Percentiles rank a stretch among this genome's conserved stretches.
Conservation (phyloP, 225 moss, liverwort and hornwort species). For the Marchantia polymorpha region DNA sequence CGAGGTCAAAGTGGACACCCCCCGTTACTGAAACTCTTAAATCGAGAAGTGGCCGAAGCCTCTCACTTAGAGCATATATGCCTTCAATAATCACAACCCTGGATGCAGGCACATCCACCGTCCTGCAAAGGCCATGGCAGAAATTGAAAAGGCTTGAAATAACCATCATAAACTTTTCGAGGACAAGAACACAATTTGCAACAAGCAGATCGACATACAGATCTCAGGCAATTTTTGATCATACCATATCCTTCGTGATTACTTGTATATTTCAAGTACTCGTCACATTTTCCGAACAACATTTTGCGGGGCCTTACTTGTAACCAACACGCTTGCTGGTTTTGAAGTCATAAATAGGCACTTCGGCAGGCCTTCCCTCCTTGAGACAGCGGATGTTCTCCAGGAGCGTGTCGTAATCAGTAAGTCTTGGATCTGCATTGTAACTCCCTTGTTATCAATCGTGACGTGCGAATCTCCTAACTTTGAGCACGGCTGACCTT, state of each 20-base stretch:
- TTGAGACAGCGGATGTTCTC: conserved; percentile 40
- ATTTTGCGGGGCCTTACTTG: conserved; percentile 32
- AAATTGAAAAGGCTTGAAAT: not conserved
- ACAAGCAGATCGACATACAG: not conserved
- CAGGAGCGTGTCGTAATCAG: conserved; percentile 54
- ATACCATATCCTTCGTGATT: not conserved
- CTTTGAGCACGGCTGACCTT: not conserved
- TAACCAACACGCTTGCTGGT: conserved; percentile 51
- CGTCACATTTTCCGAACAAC: not conserved
- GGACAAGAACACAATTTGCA: not conserved
- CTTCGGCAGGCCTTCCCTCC: conserved; percentile 40
- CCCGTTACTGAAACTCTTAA: conserved; percentile 53
- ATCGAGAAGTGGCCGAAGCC: conserved; percentile 48
- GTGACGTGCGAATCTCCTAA: not conserved
- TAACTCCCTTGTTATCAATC: not conserved
- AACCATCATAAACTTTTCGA: not conserved
- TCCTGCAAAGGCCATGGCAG: conserved; percentile 28
- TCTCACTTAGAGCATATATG: conserved; percentile 53
- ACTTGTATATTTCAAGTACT: too few species aligned
- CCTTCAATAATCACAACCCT: conserved; percentile 54
- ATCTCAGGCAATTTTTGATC: not conserved
- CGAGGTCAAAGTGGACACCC: conserved; percentile 58
- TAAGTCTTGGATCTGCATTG: conserved; percentile 50
- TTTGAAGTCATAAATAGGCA: conserved; percentile 55
- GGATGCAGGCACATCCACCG: conserved; percentile 42